These are phyloP conservation scores for Cryptococcus jaspeensis DNA, from an alignment of 1,284 basidiomycete species.

Conservation along the genomic window DNA sequence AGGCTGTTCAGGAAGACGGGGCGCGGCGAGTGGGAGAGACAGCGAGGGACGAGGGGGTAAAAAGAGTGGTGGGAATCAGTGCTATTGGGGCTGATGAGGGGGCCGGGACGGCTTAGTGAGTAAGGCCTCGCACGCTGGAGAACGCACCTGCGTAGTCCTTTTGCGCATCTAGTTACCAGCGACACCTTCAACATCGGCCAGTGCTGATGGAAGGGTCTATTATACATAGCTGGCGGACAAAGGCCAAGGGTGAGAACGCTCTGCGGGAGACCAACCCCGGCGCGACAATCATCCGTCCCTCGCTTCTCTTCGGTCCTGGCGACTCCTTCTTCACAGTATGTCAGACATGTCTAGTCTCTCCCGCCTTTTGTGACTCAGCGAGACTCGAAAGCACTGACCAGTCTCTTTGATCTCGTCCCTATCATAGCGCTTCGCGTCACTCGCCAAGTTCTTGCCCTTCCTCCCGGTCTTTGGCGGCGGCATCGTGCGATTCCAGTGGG, in stretches of 20 bases:
- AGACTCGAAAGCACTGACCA: background rate
- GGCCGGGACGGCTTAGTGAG: slow-evolving; percentile 46
- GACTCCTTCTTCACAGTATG: slow-evolving; percentile 69
- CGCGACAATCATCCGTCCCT: slow-evolving; percentile 65
- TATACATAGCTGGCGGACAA: slow-evolving; percentile 56
- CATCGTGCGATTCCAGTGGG: slow-evolving; percentile 60
- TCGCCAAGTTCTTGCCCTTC: slow-evolving; percentile 64
- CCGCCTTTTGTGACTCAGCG: background rate
- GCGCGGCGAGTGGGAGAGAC: slow-evolving; percentile 58
- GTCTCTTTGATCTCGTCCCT: background rate
- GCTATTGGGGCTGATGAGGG: slow-evolving; percentile 42
- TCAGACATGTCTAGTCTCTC: background rate
- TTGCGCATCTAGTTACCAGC: too few species aligned
- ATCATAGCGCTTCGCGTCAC: slow-evolving; percentile 60
- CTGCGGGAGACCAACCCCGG: slow-evolving; percentile 53
- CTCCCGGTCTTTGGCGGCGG: slow-evolving; percentile 71
- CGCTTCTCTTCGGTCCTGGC: slow-evolving; percentile 68
- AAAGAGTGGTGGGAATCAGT: slow-evolving; percentile 39
- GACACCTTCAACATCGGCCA: too few species aligned
- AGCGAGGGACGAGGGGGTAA: slow-evolving; percentile 34
- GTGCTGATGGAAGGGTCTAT: background rate
- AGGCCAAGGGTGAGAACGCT: slow-evolving; percentile 62
- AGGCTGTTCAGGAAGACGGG: slow-evolving; percentile 63
- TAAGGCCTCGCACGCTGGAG: slow-evolving; percentile 5
- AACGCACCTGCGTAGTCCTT: too few species aligned